Evolutionary conservation across 2,329 filamentous ascomycete species (phyloP).

Genomic region (Mycogone perniciosa): DNA sequence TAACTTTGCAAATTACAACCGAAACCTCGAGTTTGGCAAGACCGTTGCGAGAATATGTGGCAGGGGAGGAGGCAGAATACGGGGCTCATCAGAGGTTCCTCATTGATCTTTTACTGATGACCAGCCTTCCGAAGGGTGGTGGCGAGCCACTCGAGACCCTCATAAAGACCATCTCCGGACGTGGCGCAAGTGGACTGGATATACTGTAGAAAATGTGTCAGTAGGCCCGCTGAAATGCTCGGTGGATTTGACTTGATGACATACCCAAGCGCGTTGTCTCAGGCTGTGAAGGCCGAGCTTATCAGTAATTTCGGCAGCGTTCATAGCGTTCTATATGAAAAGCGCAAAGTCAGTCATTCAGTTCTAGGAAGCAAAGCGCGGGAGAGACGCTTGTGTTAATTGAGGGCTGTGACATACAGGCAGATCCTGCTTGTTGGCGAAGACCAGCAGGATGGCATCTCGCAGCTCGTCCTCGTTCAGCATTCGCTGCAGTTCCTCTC

Average conservation of each 20-base stretch:
- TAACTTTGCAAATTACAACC: conserved; percentile 54
- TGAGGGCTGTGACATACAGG: conserved; percentile 56
- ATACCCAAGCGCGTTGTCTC: conserved; percentile 97
- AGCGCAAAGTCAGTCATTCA: conserved; percentile 12
- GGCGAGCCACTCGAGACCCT: conserved; percentile 93
- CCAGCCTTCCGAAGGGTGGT: conserved; percentile 73
- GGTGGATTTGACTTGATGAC: conserved; percentile 28
- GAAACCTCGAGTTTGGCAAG: conserved; percentile 41
- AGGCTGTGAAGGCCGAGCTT: conserved; percentile 99
- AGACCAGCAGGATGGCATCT: conserved; percentile 92
- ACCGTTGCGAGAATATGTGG: conserved; percentile 36
- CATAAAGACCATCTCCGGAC: conserved; percentile 97
- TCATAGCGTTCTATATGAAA: conserved; percentile 83
- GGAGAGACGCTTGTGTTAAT: not conserved
- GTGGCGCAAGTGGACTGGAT: conserved; percentile 99
- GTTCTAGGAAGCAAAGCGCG: not conserved
- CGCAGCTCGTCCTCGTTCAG: conserved; percentile 98
- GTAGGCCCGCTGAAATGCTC: conserved; percentile 3
- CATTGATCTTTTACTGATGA: conserved; percentile 48
- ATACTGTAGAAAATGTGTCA: conserved; percentile 54
- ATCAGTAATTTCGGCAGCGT: conserved; percentile 98
- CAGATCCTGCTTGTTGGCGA: conserved; percentile 99
- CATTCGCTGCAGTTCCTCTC: conserved; percentile 95
- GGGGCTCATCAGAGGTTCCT: conserved; percentile 29
- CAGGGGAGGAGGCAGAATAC: conserved; percentile 31